These are phyloP conservation scores for Debaryomycetaceae sp. DNA, from an alignment of 1,139 yeast species.

Conservation along the genomic window DNA sequence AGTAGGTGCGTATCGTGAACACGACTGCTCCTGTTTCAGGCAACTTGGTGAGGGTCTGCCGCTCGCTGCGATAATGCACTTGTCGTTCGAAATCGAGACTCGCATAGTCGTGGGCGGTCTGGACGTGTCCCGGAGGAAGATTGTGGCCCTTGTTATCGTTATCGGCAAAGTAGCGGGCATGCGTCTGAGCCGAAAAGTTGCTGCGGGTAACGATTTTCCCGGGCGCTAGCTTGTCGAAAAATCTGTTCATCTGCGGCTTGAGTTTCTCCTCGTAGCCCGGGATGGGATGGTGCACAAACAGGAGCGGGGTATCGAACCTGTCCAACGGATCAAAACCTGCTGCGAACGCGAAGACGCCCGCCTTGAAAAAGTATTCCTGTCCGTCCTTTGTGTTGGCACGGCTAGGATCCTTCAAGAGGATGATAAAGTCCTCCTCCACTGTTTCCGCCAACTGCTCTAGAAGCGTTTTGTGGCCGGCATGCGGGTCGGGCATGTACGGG, in stretches of 20 bases:
- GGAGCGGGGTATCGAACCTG: conserved; percentile 43
- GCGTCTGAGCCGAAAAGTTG: conserved; percentile 56
- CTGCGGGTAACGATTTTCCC: conserved; percentile 48
- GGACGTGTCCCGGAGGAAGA: conserved; percentile 13
- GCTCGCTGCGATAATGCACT: conserved; percentile 49
- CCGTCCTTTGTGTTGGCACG: conserved; percentile 28
- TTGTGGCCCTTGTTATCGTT: conserved; percentile 40
- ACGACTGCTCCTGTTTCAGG: conserved; percentile 44
- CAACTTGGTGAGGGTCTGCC: conserved; percentile 50
- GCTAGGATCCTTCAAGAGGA: conserved; percentile 40
- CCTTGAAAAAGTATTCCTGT: conserved; percentile 51
- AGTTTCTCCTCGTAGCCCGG: conserved; percentile 48
- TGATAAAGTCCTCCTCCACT: conserved; percentile 60
- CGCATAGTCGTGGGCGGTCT: conserved; percentile 25
- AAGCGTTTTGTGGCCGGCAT: conserved; percentile 6
- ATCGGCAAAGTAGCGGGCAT: conserved; percentile 39
- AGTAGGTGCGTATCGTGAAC: conserved; percentile 56
- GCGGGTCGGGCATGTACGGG: conserved; percentile 22
- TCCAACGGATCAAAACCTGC: conserved; percentile 61
- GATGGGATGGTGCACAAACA: conserved; percentile 50
- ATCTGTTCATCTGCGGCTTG: conserved; percentile 51
- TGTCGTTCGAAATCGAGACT: conserved; percentile 42
- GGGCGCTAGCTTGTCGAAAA: conserved; percentile 37
- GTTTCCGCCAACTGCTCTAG: conserved; percentile 33
- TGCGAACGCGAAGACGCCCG: conserved; percentile 60